These are phyloP conservation scores for Aspergillus neoniger DNA, from an alignment of 2,329 filamentous ascomycete genomes.

Conservation along the genomic window DNA sequence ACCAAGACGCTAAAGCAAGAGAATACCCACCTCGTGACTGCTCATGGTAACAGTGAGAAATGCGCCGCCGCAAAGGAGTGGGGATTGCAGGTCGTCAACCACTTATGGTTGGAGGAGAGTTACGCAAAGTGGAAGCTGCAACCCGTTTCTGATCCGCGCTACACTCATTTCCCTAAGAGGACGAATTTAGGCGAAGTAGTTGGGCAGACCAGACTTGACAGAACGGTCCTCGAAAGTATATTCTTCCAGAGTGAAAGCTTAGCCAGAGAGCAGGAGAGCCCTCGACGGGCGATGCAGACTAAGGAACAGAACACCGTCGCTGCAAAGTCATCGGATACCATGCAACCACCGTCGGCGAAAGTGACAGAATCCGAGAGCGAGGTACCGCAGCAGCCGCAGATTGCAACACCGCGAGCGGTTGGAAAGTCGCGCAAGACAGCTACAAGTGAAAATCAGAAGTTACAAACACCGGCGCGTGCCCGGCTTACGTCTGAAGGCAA, in stretches of 20 bases:
- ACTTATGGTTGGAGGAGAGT: constrained; percentile 96
- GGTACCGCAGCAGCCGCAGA: constrained; percentile 18
- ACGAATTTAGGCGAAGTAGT: constrained; percentile 94
- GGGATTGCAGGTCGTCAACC: constrained; percentile 87
- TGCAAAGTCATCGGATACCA: constrained; percentile 19
- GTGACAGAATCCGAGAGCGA: constrained; percentile 21
- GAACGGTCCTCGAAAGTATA: constrained; percentile 69
- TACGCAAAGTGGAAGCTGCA: constrained; percentile 85
- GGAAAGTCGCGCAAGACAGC: constrained; percentile 32
- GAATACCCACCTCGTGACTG: constrained; percentile 94
- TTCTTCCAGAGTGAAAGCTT: constrained; percentile 54
- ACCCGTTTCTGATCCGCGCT: constrained; percentile 70
- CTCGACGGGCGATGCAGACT: constrained; percentile 36
- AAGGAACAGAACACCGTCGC: constrained; percentile 38
- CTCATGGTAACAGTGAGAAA: constrained; percentile 87
- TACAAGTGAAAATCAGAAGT: constrained; percentile 30
- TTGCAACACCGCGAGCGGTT: constrained; percentile 29
- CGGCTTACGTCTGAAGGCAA: constrained; percentile 64
- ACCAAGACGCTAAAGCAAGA: constrained; percentile 95
- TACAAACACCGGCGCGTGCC: constrained; percentile 57
- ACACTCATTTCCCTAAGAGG: constrained; percentile 80
- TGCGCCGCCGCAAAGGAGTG: constrained; percentile 90
- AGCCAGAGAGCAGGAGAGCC: constrained; percentile 17
- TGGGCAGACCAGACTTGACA: constrained; percentile 81
- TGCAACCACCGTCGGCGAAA: constrained; percentile 27